Base-by-base conservation (phyloP, 2,329 filamentous ascomycete species). In the Colletotrichum plurivorum region DNA sequence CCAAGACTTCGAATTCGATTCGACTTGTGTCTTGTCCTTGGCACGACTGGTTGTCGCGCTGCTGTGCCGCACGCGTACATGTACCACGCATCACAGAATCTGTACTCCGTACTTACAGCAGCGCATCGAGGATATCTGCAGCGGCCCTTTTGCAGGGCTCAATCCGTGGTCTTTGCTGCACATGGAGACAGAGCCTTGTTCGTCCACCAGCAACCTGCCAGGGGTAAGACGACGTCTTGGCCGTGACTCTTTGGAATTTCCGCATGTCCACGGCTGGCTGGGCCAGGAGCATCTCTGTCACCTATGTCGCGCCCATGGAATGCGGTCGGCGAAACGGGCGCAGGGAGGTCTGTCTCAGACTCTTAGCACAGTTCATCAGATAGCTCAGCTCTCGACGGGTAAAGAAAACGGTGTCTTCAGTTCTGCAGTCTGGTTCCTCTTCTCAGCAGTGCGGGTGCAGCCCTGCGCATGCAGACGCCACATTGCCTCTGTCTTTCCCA, bases 41-140 rank as follows among this genome's bases (percentile, higher is more conserved):
- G 59, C 52, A 18, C 48, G 9, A 16, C 16, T n/a, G 53, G 59
- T n/a, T 16, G 27, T 18, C 13, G 15, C 27, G 56, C 27, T 65
- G 39, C 61, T 58, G 45, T 52, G 53, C 36, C 62, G 54, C 62
- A 66, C 22, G 22, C 31, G 15, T 60, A 46, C 62, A 52, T 60
- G 49, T 52, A 51, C 31, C 18, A 58, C 27, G 31, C 18, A 16
- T 13, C 43, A 10, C 20, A 45, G 56, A n/a, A 15, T 36, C 31
- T 16, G 18, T 48, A 25, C 54, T 25, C 16, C 22, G 22, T 25
- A 25, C 22, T 25, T 25, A 25, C 22, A 25, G 22, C 31, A 36
- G 31, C 31, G 31, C 10, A 8, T 36, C 31, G 31, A 36, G 39
- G 10, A 18, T 20, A n/a, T 22, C 57, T 13, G 20, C 18, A 9